Evolutionary conservation across 441 rosid genomes (phyloP).

Genomic region (Populus trichocarpa): DNA sequence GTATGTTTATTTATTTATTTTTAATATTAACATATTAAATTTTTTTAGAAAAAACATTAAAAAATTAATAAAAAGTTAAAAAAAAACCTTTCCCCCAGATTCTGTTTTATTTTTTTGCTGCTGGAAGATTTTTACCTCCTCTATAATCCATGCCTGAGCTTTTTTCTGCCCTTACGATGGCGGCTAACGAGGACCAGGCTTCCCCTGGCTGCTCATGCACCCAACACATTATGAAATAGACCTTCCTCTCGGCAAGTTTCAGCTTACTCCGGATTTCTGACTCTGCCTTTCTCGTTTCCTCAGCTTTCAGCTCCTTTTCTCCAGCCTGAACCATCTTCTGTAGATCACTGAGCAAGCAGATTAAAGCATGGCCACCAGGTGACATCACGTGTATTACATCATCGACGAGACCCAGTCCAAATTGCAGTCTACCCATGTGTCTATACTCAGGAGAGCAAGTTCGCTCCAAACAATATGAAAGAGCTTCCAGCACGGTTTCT

Average conservation of each 20-base stretch:
- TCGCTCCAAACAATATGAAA: slow-evolving; percentile 66
- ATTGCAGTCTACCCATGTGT: slow-evolving; percentile 64
- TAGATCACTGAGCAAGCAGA: slow-evolving; percentile 70
- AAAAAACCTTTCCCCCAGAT: slow-evolving; percentile 24
- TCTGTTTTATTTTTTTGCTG: slow-evolving; percentile 22
- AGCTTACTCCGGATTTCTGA: slow-evolving; percentile 58
- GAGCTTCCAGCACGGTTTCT: slow-evolving; percentile 54
- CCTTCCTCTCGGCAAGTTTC: slow-evolving; percentile 69
- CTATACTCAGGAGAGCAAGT: slow-evolving; percentile 72
- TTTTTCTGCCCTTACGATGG: slow-evolving; percentile 54
- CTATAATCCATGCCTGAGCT: slow-evolving; percentile 29
- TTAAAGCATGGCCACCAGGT: slow-evolving; percentile 51
- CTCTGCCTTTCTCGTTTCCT: slow-evolving; percentile 33
- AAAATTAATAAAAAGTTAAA: too few species aligned
- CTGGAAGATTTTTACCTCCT: slow-evolving; percentile 17
- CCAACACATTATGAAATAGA: slow-evolving; percentile 86
- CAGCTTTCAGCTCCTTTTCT: slow-evolving; percentile 41
- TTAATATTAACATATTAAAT: too few species aligned
- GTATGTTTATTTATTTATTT: too few species aligned
- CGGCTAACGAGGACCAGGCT: slow-evolving; percentile 59
- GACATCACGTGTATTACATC: slow-evolving; percentile 54
- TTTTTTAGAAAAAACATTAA: too few species aligned
- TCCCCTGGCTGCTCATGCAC: slow-evolving; percentile 68
- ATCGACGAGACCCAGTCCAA: slow-evolving; percentile 56
- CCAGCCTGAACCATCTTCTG: slow-evolving; percentile 61